Evolutionary conservation across 345 rosid genomes (phyloP), one percentile per base, ranked within the genome.

Genomic region (Geranium brycei): DNA sequence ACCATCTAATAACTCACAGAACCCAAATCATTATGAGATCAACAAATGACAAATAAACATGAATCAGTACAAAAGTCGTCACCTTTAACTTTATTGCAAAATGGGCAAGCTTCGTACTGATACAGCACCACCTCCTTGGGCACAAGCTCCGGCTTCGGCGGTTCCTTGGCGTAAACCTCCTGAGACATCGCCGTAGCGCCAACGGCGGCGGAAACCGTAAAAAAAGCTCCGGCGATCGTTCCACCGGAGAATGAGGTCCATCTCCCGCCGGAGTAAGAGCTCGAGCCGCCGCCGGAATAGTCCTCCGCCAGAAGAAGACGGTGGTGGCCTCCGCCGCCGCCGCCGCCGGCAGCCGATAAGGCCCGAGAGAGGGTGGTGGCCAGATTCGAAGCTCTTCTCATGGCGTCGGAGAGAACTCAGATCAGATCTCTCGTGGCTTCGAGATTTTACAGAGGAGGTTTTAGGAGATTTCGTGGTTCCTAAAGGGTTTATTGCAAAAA

Each of bases 21-120:
- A 47, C 3, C 53, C 53, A 47, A 47, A 47, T 47, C 53, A 47
- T 47, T 19, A 59, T 19, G 31, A 19, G 32, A 60, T 19, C 40
- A 60, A 31, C 38, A 60, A 23, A 23, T 23, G 28, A 23, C 1
- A 23, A 23, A 23, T 23, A 23, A 23, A 23, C 28, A 23, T 23
- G 28, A 23, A 23, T 23, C 23, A 19, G 41, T 58, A 60, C 31
- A 60, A 19, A 30, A 12, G 14, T 7, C 12, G 38, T 38, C 61
- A 88, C 95, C 91, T 90, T 85, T 90, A 60, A 90, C 87, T 77
- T 93, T 93, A 72, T 93, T 93, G 78, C 97, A 88, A 71, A 93
- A 93, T 68, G 97, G 96, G 64, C 96, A 93, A 69, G 99, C 97
- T 67, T 90, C 95, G 65, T 88, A 93, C 70, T 93, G 99, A 74